Evolutionary conservation across 129 eudicot genomes (phyloP).

Genomic region (Artemisia annua): DNA sequence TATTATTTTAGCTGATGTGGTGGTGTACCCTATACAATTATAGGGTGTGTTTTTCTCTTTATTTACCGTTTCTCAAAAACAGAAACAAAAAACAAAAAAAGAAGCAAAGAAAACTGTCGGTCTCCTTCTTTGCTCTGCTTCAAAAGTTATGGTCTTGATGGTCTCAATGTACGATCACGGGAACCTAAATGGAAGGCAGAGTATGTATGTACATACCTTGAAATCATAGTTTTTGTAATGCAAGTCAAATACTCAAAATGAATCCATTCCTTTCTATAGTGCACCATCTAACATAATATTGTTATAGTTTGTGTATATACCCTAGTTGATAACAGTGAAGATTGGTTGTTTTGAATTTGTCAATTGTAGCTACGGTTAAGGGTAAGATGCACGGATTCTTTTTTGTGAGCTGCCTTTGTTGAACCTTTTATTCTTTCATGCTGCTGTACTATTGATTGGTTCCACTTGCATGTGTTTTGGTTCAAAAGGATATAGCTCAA

Average conservation of each 20-base stretch:
- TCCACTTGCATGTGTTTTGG: background rate
- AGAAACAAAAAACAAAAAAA: background rate
- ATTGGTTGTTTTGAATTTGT: too few relatives aligned
- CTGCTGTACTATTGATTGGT: background rate
- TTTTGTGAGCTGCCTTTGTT: background rate
- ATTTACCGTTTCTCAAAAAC: background rate
- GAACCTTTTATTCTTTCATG: background rate
- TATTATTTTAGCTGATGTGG: conserved; percentile 34
- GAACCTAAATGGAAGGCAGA: too few relatives aligned
- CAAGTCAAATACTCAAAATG: too few relatives aligned
- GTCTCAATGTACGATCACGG: background rate
- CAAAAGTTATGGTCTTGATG: background rate
- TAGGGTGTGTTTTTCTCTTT: background rate
- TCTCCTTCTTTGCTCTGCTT: background rate
- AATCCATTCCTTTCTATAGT: too few relatives aligned
- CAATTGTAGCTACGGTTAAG: too few relatives aligned
- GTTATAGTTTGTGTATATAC: too few relatives aligned
- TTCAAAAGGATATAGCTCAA: too few relatives aligned
- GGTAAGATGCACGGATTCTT: background rate
- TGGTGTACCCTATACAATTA: conserved; percentile 5
- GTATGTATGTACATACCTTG: background rate
- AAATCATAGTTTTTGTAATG: too few relatives aligned
- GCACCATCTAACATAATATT: too few relatives aligned
- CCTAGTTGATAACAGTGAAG: too few relatives aligned
- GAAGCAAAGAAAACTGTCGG: too few relatives aligned